Percentiles rank a stretch among this genome's conserved stretches.
Conservation (phyloP, 2,329 filamentous ascomycete genomes). For the Aspergillus tubingensis region DNA sequence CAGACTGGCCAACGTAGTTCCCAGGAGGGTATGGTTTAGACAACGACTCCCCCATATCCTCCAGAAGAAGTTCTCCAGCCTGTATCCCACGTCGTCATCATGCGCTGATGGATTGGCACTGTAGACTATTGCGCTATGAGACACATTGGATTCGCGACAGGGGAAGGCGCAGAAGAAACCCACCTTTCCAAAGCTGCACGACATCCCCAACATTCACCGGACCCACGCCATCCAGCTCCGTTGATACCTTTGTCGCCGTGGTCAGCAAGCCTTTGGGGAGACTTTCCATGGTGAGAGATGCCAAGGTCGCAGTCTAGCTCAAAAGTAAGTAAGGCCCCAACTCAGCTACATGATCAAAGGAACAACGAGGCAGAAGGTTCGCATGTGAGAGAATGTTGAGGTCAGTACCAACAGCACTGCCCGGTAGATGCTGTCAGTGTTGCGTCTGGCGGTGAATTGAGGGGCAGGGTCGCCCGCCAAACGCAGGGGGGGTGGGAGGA, state of each 20-base stretch:
- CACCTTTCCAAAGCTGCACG: conserved; percentile 53
- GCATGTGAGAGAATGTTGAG: not conserved
- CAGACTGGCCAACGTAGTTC: conserved; percentile 44
- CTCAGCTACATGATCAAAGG: conserved; percentile 17
- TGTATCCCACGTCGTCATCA: conserved; percentile 42
- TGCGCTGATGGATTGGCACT: conserved; percentile 47
- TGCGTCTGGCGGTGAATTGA: conserved; percentile 22
- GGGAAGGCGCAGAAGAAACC: conserved; percentile 14
- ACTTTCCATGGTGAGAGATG: conserved; percentile 35
- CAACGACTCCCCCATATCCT: conserved; percentile 50
- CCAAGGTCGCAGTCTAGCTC: not conserved
- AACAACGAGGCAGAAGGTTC: not conserved
- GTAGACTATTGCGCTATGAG: conserved; percentile 42
- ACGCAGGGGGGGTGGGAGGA: conserved; percentile 16
- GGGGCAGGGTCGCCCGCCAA: conserved; percentile 11
- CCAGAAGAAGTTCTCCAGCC: conserved; percentile 58
- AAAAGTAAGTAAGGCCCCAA: not conserved
- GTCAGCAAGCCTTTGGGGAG: conserved; percentile 47
- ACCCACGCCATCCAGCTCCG: conserved; percentile 42
- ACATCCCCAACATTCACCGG: conserved; percentile 46
- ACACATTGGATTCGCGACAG: conserved; percentile 1
- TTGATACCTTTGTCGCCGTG: conserved; percentile 39
- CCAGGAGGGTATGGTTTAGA: conserved; percentile 40
- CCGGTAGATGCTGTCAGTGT: conserved; percentile 11
- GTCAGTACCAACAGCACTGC: not conserved